These are phyloP conservation scores for Psilocybe tampanensis DNA, from an alignment of 768 basidiomycete genomes.

Conservation along the genomic window DNA sequence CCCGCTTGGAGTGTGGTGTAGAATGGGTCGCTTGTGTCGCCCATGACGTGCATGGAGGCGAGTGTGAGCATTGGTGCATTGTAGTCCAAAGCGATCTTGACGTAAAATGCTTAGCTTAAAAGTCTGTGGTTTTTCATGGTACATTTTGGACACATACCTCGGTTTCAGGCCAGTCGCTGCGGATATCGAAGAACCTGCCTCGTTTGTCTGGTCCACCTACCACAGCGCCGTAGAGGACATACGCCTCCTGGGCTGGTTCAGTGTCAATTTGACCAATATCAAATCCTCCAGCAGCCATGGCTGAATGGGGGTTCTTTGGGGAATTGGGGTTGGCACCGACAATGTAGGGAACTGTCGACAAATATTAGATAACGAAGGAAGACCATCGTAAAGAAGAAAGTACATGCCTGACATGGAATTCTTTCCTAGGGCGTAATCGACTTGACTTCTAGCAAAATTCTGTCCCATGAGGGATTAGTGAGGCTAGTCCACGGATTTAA, in stretches of 20 bases:
- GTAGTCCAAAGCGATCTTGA: constrained; percentile 81
- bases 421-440: constrained; percentile 83
- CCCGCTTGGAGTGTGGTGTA: constrained; percentile 74
- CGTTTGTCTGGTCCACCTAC: constrained; percentile 83
- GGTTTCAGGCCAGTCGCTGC: constrained; percentile 87
- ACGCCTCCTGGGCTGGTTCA: constrained; percentile 67
- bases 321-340: constrained; percentile 92
- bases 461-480: constrained; percentile 23
- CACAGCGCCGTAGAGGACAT: constrained; percentile 85
- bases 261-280: constrained; percentile 72
- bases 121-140: too few species aligned
- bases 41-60: constrained; percentile 75
- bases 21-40: constrained; percentile 70
- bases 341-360: constrained; percentile 67
- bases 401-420: constrained; percentile 84
- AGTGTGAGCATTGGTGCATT: constrained; percentile 90
- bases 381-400: neutral
- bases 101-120: too few species aligned
- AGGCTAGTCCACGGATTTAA: neutral
- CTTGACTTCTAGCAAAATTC: constrained; percentile 75
- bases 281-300: constrained; percentile 82
- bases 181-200: constrained; percentile 82
- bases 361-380: neutral
- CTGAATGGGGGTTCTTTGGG: constrained; percentile 88
- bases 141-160: constrained; percentile 66